A percentile compares a stretch with the other conserved stretches of the same genome.
These are phyloP conservation scores for Penicillium sp. DNA, from an alignment of 2,329 filamentous ascomycete species.

Conservation along the genomic window DNA sequence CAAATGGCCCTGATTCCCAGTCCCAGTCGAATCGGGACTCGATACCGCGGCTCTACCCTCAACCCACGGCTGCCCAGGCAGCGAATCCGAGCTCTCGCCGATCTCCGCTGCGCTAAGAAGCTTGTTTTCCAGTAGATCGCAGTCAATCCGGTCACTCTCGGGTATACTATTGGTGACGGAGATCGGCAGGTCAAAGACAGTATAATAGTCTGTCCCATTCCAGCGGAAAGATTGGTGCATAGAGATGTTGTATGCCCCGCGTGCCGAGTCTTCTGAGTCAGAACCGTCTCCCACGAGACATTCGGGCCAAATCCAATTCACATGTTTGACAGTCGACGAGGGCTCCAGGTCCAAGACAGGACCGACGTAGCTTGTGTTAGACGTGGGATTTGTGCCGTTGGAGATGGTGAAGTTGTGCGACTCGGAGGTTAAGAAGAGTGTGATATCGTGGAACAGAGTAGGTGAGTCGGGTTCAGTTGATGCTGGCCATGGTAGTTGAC, in stretches of 20 bases:
- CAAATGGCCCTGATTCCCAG: background rate
- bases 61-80: slow-evolving; percentile 27
- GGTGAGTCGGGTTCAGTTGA: slow-evolving; percentile 12
- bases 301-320: slow-evolving; percentile 69
- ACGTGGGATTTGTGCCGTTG: slow-evolving; percentile 56
- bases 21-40: slow-evolving; percentile 2
- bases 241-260: slow-evolving; percentile 68
- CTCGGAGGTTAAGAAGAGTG: slow-evolving; percentile 19
- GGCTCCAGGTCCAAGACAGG: slow-evolving; percentile 64
- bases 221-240: slow-evolving; percentile 69
- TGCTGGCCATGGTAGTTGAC: slow-evolving; percentile 17
- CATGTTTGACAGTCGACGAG: slow-evolving; percentile 69
- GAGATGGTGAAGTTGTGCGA: slow-evolving; percentile 63
- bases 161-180: slow-evolving; percentile 64
- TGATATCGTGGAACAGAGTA: slow-evolving; percentile 18
- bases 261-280: slow-evolving; percentile 46
- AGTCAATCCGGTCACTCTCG: slow-evolving; percentile 25
- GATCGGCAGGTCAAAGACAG: slow-evolving; percentile 69
- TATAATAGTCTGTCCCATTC: slow-evolving; percentile 64
- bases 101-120: slow-evolving; percentile 15
- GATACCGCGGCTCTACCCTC: slow-evolving; percentile 2
- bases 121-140: slow-evolving; percentile 25
- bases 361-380: slow-evolving; percentile 53
- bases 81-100: slow-evolving; percentile 20
- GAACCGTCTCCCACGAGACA: slow-evolving; percentile 64